Conservation (phyloP, 352 stramenopile genomes). For the Phytophthora uliginosa region DNA sequence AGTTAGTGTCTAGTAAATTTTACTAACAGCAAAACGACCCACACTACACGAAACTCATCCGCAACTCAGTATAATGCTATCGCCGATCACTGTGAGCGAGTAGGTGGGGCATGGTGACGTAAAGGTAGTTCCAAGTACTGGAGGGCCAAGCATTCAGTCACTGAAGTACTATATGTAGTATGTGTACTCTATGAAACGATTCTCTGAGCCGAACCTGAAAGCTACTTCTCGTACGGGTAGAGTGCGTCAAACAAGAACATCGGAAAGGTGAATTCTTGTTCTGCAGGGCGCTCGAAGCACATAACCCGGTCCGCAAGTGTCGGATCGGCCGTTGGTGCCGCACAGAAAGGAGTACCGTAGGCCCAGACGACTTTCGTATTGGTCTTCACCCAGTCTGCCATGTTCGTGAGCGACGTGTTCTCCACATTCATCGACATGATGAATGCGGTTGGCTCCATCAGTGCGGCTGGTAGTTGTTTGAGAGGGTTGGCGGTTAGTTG, state of each 20-base stretch:
- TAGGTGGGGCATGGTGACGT: conserved; percentile 8
- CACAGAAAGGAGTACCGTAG: conserved; percentile 22
- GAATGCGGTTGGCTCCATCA: conserved; percentile 16
- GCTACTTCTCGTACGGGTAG: not conserved
- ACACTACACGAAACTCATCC: too few relatives aligned
- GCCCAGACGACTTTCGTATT: conserved; percentile 32
- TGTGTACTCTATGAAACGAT: too few relatives aligned
- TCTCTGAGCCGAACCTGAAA: too few relatives aligned
- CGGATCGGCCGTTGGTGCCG: conserved; percentile 17
- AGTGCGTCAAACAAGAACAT: conserved; percentile 9
- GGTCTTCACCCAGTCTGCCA: conserved; percentile 19
- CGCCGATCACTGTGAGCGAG: too few relatives aligned
- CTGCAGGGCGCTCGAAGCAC: conserved; percentile 5
- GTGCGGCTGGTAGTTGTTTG: conserved; percentile 14
- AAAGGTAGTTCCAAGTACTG: conserved; percentile 10
- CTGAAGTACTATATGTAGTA: too few relatives aligned
- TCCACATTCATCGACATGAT: conserved; percentile 31
- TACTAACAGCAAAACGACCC: too few relatives aligned
- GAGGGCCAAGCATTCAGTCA: not conserved
- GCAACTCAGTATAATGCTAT: too few relatives aligned
- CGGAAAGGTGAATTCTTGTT: conserved; percentile 3
- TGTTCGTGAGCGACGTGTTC: conserved; percentile 13
- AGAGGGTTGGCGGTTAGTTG: conserved; percentile 22
- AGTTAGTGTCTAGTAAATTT: too few relatives aligned
- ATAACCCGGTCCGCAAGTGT: conserved; percentile 23